phyloP scores from a whole-genome alignment of 148 eudicot genomes.

The Arctostaphylos glauca region DNA sequence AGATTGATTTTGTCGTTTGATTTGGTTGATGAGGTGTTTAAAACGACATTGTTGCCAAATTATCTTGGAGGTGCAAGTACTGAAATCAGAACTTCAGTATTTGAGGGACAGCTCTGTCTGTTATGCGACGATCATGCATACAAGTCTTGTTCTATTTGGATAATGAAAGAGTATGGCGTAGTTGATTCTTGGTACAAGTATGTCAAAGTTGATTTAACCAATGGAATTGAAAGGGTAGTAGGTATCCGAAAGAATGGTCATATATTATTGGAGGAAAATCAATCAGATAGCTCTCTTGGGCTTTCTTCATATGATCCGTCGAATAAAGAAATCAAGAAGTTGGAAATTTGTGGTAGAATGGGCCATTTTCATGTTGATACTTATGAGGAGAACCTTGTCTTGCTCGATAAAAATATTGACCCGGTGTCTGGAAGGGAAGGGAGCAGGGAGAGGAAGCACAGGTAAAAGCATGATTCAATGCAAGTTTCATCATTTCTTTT shows the following conservation, averaged over 20 bases:
- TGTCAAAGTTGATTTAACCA: not conserved
- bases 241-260: not conserved
- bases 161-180: not conserved
- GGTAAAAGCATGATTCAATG: not conserved
- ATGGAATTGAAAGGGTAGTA: not conserved
- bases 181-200: not conserved
- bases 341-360: not conserved
- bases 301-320: not conserved
- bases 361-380: not conserved
- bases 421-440: not conserved
- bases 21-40: not conserved
- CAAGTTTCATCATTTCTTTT: not conserved
- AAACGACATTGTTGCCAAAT: not conserved
- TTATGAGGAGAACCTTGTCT: not conserved
- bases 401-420: not conserved
- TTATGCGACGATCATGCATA: not conserved
- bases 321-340: not conserved
- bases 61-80: not conserved
- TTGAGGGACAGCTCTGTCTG: not conserved
- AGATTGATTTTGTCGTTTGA: not conserved
- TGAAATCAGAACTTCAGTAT: not conserved
- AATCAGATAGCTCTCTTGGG: not conserved
- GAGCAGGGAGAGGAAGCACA: not conserved
- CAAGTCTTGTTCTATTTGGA: not conserved
- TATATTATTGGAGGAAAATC: not conserved